Evolutionary conservation across 2,329 filamentous ascomycete genomes (phyloP).

Genomic region (Dactylellina parvicollis): DNA sequence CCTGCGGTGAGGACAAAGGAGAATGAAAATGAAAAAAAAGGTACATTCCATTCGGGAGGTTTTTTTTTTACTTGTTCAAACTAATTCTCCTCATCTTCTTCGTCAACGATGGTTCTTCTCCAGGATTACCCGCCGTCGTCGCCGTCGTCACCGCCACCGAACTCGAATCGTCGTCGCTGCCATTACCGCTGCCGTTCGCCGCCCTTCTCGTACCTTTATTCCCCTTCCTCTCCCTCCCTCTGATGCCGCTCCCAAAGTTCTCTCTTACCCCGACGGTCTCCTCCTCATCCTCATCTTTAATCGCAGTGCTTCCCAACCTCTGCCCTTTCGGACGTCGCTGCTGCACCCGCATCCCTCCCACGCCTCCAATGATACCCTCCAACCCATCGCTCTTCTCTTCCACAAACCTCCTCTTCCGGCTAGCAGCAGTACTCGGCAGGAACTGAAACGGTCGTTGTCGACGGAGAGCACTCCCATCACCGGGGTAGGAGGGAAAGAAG

Average conservation of each 20-base stretch:
- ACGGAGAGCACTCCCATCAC: conserved; percentile 24
- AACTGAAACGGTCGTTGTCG: conserved; percentile 48
- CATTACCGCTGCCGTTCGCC: neutral
- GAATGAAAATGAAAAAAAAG: neutral
- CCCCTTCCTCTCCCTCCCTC: conserved; percentile 6
- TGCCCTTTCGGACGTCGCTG: conserved; percentile 25
- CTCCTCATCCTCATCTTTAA: neutral
- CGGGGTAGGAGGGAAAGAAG: conserved; percentile 51
- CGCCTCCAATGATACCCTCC: conserved; percentile 8
- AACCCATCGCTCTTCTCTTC: conserved; percentile 25
- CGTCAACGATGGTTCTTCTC: conserved; percentile 57
- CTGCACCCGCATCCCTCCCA: conserved; percentile 27
- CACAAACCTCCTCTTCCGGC: conserved; percentile 52
- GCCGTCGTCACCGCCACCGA: conserved; percentile 15
- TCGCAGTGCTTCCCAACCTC: conserved; percentile 13
- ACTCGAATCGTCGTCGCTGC: neutral
- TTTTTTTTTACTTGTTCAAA: conserved; percentile 53
- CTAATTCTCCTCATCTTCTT: conserved; percentile 59
- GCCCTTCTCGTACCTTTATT: neutral
- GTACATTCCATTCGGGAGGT: too few relatives aligned
- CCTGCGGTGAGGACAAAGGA: too few relatives aligned
- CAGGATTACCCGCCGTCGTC: conserved; percentile 33
- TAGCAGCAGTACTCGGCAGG: conserved; percentile 50
- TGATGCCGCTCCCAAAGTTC: neutral
- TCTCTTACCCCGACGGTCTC: neutral